These are phyloP conservation scores for Hagleromyces aurorensis DNA, from an alignment of 805 yeast species.

Conservation along the genomic window DNA sequence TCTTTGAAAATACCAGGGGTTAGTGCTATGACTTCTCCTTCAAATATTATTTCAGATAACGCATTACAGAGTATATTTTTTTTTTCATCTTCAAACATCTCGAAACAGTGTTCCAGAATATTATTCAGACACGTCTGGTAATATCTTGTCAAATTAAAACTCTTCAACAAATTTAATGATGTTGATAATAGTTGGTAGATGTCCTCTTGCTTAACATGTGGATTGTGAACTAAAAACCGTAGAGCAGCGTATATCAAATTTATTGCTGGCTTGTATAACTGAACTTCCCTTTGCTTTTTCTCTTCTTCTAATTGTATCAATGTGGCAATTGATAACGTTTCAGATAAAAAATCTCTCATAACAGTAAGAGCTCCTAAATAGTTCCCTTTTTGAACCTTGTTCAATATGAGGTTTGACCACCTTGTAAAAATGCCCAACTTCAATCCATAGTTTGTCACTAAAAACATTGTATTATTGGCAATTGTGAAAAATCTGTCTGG, in stretches of 20 bases:
- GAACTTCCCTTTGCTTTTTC: slow-evolving; percentile 13
- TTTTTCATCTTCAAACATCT: slow-evolving; percentile 15
- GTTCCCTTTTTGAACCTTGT: slow-evolving; percentile 24
- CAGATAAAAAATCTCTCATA: slow-evolving; percentile 15
- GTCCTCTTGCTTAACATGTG: slow-evolving; percentile 12
- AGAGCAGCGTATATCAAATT: slow-evolving; percentile 27
- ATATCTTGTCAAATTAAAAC: slow-evolving; percentile 4
- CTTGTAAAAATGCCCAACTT: slow-evolving; percentile 23
- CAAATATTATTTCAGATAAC: slow-evolving; percentile 45
- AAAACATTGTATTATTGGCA: slow-evolving; percentile 13
- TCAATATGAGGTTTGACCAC: slow-evolving; percentile 28
- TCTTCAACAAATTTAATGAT: slow-evolving; percentile 6
- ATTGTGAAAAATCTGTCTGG: slow-evolving; percentile 18
- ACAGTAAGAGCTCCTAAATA: slow-evolving; percentile 24
- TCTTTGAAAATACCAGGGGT: slow-evolving; percentile 59
- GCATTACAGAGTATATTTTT: slow-evolving; percentile 40
- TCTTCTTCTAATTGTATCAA: slow-evolving; percentile 14
- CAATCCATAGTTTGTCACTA: slow-evolving; percentile 23
- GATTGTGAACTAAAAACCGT: slow-evolving; percentile 16
- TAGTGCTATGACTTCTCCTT: slow-evolving; percentile 38
- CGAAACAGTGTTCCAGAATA: slow-evolving; percentile 14
- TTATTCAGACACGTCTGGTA: slow-evolving; percentile 1
- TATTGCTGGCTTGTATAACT: slow-evolving; percentile 24
- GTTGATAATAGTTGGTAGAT: slow-evolving; percentile 10
- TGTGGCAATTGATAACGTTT: slow-evolving; percentile 12